phyloP scores from a whole-genome alignment of 2,329 filamentous ascomycete species.

The Parafenestella ontariensis region DNA sequence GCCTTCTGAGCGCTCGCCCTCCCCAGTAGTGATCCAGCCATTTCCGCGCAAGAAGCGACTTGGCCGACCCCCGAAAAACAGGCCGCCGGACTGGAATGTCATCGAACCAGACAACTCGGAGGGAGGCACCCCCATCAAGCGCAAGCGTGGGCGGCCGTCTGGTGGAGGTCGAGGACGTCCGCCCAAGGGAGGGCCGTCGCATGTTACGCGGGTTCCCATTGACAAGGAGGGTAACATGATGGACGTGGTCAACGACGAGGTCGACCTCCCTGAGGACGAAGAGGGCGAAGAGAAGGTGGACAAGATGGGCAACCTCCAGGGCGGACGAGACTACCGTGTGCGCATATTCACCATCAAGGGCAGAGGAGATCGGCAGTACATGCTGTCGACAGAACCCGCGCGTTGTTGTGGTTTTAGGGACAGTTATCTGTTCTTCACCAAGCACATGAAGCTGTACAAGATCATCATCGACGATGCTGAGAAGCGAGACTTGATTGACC shows the following conservation, averaged over 20 bases:
- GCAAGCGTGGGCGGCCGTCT: conserved; percentile 58
- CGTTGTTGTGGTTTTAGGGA: conserved; percentile 97
- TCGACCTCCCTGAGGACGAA: conserved; percentile 82
- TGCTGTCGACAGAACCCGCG: conserved; percentile 97
- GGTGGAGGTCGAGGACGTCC: conserved; percentile 72
- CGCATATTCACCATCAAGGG: conserved; percentile 91
- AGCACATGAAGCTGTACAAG: conserved; percentile 95
- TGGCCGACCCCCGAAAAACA: conserved; percentile 86
- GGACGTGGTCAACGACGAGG: conserved; percentile 91
- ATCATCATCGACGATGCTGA: conserved; percentile 98
- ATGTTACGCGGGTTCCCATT: conserved; percentile 82
- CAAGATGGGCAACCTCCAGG: conserved; percentile 81
- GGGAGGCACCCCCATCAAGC: conserved; percentile 57
- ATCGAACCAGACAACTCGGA: conserved; percentile 59
- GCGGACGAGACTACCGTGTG: conserved; percentile 89
- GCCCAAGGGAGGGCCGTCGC: conserved; percentile 73
- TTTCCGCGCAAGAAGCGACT: conserved; percentile 74
- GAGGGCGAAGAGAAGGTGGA: conserved; percentile 95
- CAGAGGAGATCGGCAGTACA: conserved; percentile 86
- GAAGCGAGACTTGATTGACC: conserved; percentile 94
- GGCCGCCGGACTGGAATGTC: conserved; percentile 75
- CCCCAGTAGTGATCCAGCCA: conserved; percentile 60
- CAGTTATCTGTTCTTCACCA: conserved; percentile 98
- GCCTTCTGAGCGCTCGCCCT: conserved; percentile 53
- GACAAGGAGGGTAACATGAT: conserved; percentile 94